These are phyloP conservation scores for Penicillium thymicola DNA, from an alignment of 2,329 filamentous ascomycete genomes.

Conservation along the genomic window DNA sequence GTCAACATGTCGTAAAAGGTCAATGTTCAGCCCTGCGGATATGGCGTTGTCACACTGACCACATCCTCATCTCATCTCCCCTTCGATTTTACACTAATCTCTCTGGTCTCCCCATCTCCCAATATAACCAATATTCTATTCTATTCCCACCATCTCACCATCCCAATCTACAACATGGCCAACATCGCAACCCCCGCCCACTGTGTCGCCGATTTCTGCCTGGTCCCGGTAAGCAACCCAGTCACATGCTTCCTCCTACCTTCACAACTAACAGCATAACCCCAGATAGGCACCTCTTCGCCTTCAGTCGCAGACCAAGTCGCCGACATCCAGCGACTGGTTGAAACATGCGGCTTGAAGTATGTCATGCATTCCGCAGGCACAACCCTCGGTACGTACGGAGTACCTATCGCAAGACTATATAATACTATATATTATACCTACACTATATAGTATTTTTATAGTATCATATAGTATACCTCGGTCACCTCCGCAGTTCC, in stretches of 20 bases:
- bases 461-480: no score
- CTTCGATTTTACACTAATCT: background rate
- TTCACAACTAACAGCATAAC: background rate
- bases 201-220: constrained; percentile 86
- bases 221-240: constrained; percentile 65
- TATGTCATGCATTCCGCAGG: constrained; percentile 92
- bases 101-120: background rate
- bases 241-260: background rate
- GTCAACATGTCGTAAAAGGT: background rate
- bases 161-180: constrained; percentile 14
- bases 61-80: background rate
- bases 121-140: no score
- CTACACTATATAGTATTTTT: background rate
- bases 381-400: constrained; percentile 75
- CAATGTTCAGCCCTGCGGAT: background rate
- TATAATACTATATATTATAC: background rate
- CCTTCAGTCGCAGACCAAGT: constrained; percentile 78
- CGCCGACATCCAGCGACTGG: constrained; percentile 79
- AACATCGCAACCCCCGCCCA: constrained; percentile 60
- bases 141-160: background rate
- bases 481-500: background rate
- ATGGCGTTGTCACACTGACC: background rate
- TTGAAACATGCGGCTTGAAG: constrained; percentile 74
- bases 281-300: constrained; percentile 72
- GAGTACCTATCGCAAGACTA: background rate